Base-by-base conservation (phyloP, 2,329 filamentous ascomycete species). In the Mollisiaceae sp. region DNA sequence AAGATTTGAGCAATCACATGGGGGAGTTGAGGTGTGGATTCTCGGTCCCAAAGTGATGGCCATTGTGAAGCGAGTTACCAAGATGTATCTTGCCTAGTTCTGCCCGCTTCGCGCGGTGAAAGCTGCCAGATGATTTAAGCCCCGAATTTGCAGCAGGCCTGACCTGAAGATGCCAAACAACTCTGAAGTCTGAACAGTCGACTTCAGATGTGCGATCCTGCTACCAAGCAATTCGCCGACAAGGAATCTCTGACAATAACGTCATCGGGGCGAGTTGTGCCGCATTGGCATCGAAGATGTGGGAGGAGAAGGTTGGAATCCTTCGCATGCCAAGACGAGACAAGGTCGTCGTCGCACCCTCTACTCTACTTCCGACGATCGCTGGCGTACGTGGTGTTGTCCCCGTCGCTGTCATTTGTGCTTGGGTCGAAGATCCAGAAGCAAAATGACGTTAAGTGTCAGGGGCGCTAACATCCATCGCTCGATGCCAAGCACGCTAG, bases 311-410 rank as follows among this genome's bases (percentile, higher is more conserved):
- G 45, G 20, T 2, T 47, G 45, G 45, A 9, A 50, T 54, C 50
- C 22, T 54, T 54, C 24, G 50, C 45, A 27, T 47, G 20, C 11
- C 8, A 14, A 12, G 12, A n/a, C 27, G 24, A 22, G 32, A 32
- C 12, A 12, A 54, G 27, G 50, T 54, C 24, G 50, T 54, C 27
- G 50, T 54, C 27, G 50, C 50, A 35, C 50, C 27, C 24, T 18
- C 27, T 6, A 32, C 24, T 18, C 27, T 6, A 32, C 12, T 20
- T 15, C 27, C 18, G 50, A 54, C 50, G 50, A 54, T 54, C 50
- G 32, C 18, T 54, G 24, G 50, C 50, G 24, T 54, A 32, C 32
- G 22, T 54, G 50, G 50, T 54, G 24, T 54, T 54, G 50, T 54
- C 12, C 24, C 50, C 24, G 24, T 54, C 18, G 50, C 18, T 54